Evolutionary conservation across 495 filamentous ascomycete genomes (phyloP).

Genomic region (Aspergillus homomorphus): DNA sequence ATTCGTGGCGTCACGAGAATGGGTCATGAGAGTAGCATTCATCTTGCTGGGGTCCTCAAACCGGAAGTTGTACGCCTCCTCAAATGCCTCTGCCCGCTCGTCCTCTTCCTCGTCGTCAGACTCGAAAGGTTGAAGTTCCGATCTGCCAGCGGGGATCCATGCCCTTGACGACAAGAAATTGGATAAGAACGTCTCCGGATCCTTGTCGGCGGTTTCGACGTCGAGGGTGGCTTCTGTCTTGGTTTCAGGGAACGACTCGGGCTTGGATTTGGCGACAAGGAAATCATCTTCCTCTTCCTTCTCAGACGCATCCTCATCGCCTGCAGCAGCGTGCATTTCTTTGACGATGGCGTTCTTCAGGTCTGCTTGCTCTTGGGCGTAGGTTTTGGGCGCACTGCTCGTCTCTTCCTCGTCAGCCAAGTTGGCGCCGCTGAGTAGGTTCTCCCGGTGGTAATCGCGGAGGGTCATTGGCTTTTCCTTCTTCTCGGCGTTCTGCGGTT

Average conservation of each 20-base stretch:
- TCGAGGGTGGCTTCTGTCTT: slow-evolving; percentile 55
- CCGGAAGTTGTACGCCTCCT: slow-evolving; percentile 92
- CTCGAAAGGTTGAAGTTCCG: slow-evolving; percentile 72
- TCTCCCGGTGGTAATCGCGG: slow-evolving; percentile 85
- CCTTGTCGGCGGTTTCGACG: slow-evolving; percentile 74
- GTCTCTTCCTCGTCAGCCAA: slow-evolving; percentile 50
- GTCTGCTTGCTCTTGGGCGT: slow-evolving; percentile 79
- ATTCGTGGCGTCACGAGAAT: slow-evolving; percentile 78
- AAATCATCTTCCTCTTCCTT: slow-evolving; percentile 71
- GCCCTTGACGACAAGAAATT: slow-evolving; percentile 88
- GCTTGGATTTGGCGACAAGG: slow-evolving; percentile 54
- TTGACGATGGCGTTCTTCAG: slow-evolving; percentile 71
- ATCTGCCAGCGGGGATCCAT: slow-evolving; percentile 66
- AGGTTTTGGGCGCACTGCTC: slow-evolving; percentile 57
- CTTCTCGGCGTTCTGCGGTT: slow-evolving; percentile 38
- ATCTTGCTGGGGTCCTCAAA: slow-evolving; percentile 86
- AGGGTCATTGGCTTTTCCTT: slow-evolving; percentile 83
- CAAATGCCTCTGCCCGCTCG: slow-evolving; percentile 76
- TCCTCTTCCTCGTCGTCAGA: slow-evolving; percentile 90
- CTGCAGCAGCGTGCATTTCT: slow-evolving; percentile 69
- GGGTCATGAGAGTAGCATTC: slow-evolving; percentile 80
- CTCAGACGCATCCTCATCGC: slow-evolving; percentile 33
- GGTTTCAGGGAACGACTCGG: slow-evolving; percentile 33
- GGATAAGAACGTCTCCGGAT: slow-evolving; percentile 84
- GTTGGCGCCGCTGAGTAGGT: slow-evolving; percentile 63